Conservation (phyloP, 1,284 basidiomycete species). For the Ceratobasidium sp. region DNA sequence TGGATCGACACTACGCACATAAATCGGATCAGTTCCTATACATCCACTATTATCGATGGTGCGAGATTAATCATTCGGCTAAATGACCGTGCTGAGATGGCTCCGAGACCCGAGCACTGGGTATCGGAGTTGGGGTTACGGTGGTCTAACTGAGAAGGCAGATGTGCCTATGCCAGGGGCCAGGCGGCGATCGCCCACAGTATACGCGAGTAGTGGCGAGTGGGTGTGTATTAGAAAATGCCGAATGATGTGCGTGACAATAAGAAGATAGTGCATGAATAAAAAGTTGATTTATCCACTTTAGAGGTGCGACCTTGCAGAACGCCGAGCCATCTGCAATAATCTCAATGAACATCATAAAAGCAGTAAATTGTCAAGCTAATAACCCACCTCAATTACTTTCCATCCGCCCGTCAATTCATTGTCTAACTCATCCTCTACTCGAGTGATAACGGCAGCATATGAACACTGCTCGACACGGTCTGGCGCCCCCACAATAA, state of each 20-base stretch:
- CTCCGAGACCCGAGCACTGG: no score
- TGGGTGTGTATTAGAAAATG: conserved; percentile 11
- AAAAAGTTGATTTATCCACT: background rate
- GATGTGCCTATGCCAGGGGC: no score
- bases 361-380: background rate
- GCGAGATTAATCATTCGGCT: no score
- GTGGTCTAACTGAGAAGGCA: no score
- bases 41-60: no score
- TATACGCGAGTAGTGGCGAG: conserved; percentile 27
- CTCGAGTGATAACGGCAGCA: conserved; percentile 86
- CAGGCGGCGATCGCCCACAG: background rate
- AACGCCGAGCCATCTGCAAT: conserved; percentile 54
- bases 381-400: conserved; percentile 79
- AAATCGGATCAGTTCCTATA: no score
- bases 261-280: background rate
- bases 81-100: no score
- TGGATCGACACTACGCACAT: no score
- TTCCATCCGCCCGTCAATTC: conserved; percentile 98
- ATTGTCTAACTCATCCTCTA: conserved; percentile 84
- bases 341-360: background rate
- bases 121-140: no score
- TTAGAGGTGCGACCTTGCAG: conserved; percentile 54
- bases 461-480: conserved; percentile 93
- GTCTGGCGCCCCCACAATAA: conserved; percentile 84
- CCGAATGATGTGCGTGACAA: background rate